phyloP scores from a whole-genome alignment of 352 stramenopile species.

The Plasmopara viticola region DNA sequence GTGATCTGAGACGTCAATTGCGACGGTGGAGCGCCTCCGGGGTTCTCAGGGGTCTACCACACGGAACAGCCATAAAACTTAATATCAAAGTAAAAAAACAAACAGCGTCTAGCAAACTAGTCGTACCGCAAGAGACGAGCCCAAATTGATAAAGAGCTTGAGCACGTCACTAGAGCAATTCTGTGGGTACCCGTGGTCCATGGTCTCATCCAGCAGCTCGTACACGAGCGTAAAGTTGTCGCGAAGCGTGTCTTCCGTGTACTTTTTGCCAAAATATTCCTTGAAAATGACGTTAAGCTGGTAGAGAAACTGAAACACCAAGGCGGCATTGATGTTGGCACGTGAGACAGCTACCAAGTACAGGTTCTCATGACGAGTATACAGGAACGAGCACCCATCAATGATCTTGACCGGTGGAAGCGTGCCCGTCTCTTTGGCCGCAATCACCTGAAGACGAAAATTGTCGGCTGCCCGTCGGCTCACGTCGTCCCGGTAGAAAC shows the following conservation, averaged over 20 bases:
- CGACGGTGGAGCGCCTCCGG: constrained; percentile 86
- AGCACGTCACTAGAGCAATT: constrained; percentile 97
- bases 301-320: constrained; percentile 96
- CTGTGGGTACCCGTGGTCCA: constrained; percentile 99
- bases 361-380: constrained; percentile 95
- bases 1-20: constrained; percentile 82
- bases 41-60: constrained; percentile 83
- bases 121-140: constrained; percentile 50
- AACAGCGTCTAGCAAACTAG: neutral
- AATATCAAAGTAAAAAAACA: neutral
- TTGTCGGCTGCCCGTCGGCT: constrained; percentile 60
- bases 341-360: constrained; percentile 97
- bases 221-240: constrained; percentile 99
- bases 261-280: constrained; percentile 96
- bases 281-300: constrained; percentile 96
- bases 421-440: constrained; percentile 94
- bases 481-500: constrained; percentile 78
- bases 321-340: constrained; percentile 94
- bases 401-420: constrained; percentile 93
- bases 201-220: constrained; percentile 98
- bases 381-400: constrained; percentile 97
- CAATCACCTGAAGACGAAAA: constrained; percentile 89
- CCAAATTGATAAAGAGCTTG: constrained; percentile 98
- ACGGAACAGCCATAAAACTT: constrained; percentile 8
- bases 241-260: constrained; percentile 95